Conservation (phyloP, 164 flowering plant genomes). For the Berberis vulgaris region DNA sequence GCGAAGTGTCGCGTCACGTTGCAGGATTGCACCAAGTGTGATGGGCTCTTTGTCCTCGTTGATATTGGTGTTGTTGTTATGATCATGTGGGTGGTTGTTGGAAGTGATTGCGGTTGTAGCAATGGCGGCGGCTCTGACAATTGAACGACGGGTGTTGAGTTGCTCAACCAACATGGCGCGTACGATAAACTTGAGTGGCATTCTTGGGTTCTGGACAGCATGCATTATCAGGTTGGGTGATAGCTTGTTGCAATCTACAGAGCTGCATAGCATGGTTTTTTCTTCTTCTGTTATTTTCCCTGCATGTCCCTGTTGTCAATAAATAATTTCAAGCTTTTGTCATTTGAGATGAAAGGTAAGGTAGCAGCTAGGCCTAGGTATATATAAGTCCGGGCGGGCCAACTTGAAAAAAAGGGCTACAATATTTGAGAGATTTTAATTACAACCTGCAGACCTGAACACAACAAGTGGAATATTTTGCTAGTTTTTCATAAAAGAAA, state of each 20-base stretch:
- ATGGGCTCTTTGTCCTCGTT: neutral
- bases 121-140: conserved; percentile 5
- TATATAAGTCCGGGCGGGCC: too few relatives aligned
- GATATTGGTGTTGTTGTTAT: neutral
- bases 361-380: too few relatives aligned
- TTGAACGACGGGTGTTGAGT: conserved; percentile 53
- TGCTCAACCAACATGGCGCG: conserved; percentile 83
- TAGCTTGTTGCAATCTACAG: conserved; percentile 60
- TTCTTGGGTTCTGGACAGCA: conserved; percentile 67
- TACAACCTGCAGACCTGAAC: too few relatives aligned
- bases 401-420: too few relatives aligned
- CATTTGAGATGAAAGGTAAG: too few relatives aligned
- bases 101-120: conserved; percentile 8
- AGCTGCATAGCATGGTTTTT: conserved; percentile 37
- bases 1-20: conserved; percentile 58
- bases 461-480: too few relatives aligned
- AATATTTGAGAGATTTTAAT: too few relatives aligned
- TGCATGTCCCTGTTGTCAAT: conserved; percentile 30
- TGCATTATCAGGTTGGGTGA: conserved; percentile 47
- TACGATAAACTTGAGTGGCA: conserved; percentile 71
- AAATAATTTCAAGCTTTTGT: neutral
- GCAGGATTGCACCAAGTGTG: conserved; percentile 62
- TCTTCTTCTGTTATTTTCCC: conserved; percentile 50
- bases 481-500: too few relatives aligned
- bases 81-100: neutral